Percentiles rank a stretch among this genome's conserved stretches.
Evolutionary conservation across 805 yeast genomes (phyloP).

Genomic region (Torulaspora maleeae): DNA sequence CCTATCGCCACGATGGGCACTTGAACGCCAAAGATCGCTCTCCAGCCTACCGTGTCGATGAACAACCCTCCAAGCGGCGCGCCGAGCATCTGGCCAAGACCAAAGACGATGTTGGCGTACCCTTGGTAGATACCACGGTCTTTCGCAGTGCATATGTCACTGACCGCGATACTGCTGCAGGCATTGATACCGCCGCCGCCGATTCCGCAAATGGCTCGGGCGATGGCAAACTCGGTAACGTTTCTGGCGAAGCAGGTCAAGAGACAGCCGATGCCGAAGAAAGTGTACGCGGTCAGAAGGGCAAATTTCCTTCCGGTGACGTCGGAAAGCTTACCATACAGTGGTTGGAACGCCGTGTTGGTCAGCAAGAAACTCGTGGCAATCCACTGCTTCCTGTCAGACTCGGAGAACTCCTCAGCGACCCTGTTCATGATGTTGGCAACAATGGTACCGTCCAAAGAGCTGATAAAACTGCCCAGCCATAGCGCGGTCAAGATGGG

Average conservation of each 20-base stretch:
- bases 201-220: slow-evolving; percentile 72
- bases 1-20: slow-evolving; percentile 41
- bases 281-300: slow-evolving; percentile 38
- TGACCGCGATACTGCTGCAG: slow-evolving; percentile 66
- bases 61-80: slow-evolving; percentile 63
- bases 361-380: slow-evolving; percentile 61
- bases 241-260: slow-evolving; percentile 38
- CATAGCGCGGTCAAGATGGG: slow-evolving; percentile 40
- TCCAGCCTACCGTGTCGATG: slow-evolving; percentile 60
- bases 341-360: slow-evolving; percentile 62
- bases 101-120: slow-evolving; percentile 68
- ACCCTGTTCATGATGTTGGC: slow-evolving; percentile 47
- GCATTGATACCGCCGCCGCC: slow-evolving; percentile 90
- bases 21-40: slow-evolving; percentile 49
- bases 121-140: slow-evolving; percentile 83
- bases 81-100: slow-evolving; percentile 69
- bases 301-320: slow-evolving; percentile 48
- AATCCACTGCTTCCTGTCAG: slow-evolving; percentile 55
- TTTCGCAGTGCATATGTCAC: slow-evolving; percentile 71
- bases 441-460: slow-evolving; percentile 45
- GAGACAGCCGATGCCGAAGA: slow-evolving; percentile 46
- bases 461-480: slow-evolving; percentile 45
- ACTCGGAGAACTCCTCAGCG: slow-evolving; percentile 46
- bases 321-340: slow-evolving; percentile 58
- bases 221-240: slow-evolving; percentile 42